These are phyloP conservation scores for Prunella vulgaris DNA, from an alignment of 257 asterid species.

Conservation along the genomic window DNA sequence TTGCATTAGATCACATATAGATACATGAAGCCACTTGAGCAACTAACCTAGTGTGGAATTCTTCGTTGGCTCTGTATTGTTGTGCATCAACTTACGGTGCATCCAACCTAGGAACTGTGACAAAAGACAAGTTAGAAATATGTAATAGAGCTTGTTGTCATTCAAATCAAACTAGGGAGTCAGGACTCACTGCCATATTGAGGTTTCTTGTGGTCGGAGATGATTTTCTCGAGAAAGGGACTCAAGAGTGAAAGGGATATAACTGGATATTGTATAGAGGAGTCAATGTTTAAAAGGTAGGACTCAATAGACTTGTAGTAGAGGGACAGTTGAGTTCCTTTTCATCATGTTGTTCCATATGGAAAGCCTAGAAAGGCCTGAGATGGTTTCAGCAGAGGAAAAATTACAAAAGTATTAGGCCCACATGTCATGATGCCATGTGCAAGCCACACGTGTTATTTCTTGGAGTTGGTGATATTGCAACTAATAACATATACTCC, in stretches of 20 bases:
- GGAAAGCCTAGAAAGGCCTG: conserved; percentile 41
- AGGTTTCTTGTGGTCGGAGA: conserved; percentile 27
- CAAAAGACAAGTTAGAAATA: conserved; percentile 31
- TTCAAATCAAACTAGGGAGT: conserved; percentile 13
- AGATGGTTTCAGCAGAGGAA: conserved; percentile 40
- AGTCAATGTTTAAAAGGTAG: conserved; percentile 12
- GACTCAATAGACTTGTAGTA: conserved; percentile 17
- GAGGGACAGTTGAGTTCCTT: conserved; percentile 32
- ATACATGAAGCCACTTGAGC: conserved; percentile 7
- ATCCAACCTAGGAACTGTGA: conserved; percentile 89
- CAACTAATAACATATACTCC: too few relatives aligned
- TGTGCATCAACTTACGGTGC: conserved; percentile 59
- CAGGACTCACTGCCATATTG: conserved; percentile 66
- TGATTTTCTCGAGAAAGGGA: conserved; percentile 20
- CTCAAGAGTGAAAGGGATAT: conserved; percentile 18
- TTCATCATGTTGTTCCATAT: conserved; percentile 30
- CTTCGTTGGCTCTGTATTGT: conserved; percentile 39
- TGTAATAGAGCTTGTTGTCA: conserved; percentile 6
- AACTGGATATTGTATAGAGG: conserved; percentile 18
- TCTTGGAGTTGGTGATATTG: conserved; percentile 28
- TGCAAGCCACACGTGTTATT: conserved; percentile 18
- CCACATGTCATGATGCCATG: conserved; percentile 46
- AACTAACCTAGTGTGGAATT: conserved; percentile 52
- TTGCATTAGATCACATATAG: neutral
- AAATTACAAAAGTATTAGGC: conserved; percentile 50